Base-by-base conservation (phyloP, 768 basidiomycete species). In the Xanthoconium stramineum region DNA sequence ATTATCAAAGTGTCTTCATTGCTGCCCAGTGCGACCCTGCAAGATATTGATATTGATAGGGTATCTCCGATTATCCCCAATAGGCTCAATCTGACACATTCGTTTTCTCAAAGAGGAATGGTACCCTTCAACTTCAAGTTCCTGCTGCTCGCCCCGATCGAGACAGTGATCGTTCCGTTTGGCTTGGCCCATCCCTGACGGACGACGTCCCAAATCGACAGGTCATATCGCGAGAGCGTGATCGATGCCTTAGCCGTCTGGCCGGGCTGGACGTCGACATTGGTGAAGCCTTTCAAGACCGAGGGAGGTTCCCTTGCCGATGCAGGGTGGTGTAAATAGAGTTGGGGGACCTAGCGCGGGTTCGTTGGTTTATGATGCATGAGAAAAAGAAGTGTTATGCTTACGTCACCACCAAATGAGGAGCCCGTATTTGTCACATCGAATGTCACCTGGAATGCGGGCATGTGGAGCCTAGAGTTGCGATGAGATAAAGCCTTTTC, bases 151-250 rank as follows among this genome's bases (percentile, higher is more conserved):
- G 81, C 78, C 17, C 89, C 89, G 38, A 91, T 72, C 6, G 82
- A 79, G 48, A 94, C 77, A 20, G 72, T 72, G 63, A 89, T 84
- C 40, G 66, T 76, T 2, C 89, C 91, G 2, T 71, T 63, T 1
- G 91, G 90, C 60, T 80, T 82, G 58, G 75, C 74, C 91, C 92
- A 94, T 3, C 86, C 83, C 69, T 94, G 91, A 28, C 76, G 75
- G 11, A 71, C 79, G 2, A 80, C 81, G 68, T 93, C 88, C 92
- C 90, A 93, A 52, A 89, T 78, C 20, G 83, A 86, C 61, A 90
- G 62, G 60, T 88, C 85, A 61, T 89, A 84, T 36, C 86, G 76
- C 14, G 88, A 84, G 33, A 91, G 74, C 9, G 75, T 78, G 61
- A 91, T 77, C 7, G 74, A 77, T 2, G 84, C 82, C 9, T 58